phyloP scores from a whole-genome alignment of 2,329 filamentous ascomycete genomes.

The Phoma sp. region DNA sequence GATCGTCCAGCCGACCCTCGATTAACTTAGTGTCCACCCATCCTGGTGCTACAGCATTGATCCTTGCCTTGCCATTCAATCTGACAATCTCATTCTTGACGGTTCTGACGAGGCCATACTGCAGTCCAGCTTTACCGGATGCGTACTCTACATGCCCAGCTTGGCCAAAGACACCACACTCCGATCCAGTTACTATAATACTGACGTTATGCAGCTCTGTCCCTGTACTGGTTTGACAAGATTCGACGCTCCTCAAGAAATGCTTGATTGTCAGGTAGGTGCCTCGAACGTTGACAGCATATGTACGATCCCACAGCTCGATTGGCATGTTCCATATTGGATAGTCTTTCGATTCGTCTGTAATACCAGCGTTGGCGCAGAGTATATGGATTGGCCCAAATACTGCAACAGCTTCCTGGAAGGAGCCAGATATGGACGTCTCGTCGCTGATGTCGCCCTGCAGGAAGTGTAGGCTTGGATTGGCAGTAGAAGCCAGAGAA shows the following conservation, averaged over 20 bases:
- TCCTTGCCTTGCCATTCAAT: constrained; percentile 58
- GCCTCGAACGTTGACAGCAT: constrained; percentile 58
- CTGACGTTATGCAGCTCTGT: constrained; percentile 57
- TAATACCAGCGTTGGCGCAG: constrained; percentile 60
- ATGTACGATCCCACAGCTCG: constrained; percentile 60
- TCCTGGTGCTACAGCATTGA: constrained; percentile 60
- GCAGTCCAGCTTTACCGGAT: constrained; percentile 55
- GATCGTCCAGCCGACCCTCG: constrained; percentile 58
- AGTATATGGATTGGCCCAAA: constrained; percentile 62
- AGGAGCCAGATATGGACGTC: constrained; percentile 50
- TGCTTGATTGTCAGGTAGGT: constrained; percentile 64
- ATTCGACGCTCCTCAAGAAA: constrained; percentile 55
- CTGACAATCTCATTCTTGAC: constrained; percentile 63
- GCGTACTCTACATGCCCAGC: constrained; percentile 60
- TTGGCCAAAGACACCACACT: constrained; percentile 59
- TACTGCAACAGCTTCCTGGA: constrained; percentile 50
- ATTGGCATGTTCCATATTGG: constrained; percentile 61
- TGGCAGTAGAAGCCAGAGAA: constrained; percentile 34
- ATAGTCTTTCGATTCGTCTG: constrained; percentile 56
- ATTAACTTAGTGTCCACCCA: constrained; percentile 58
- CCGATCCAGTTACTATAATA: constrained; percentile 61
- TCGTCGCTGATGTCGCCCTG: constrained; percentile 59
- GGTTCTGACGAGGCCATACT: constrained; percentile 60
- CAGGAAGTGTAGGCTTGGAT: constrained; percentile 50
- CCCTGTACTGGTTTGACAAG: constrained; percentile 46